Conservation (phyloP, 2,329 filamentous ascomycete species). For the Ascochyta clinopodiicola region DNA sequence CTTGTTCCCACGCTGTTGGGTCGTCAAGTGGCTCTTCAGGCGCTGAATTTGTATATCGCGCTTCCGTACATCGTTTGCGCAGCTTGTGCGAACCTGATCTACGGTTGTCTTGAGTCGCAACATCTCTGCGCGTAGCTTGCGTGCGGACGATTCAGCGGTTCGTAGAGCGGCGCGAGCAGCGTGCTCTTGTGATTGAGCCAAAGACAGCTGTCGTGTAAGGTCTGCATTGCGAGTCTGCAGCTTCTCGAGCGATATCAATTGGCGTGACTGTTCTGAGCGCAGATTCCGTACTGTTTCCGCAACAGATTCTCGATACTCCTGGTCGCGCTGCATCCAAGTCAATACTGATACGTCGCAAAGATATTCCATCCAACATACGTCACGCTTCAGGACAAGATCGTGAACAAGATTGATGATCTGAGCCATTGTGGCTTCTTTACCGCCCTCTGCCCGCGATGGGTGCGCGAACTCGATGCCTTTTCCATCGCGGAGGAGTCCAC, state of each 20-base stretch:
- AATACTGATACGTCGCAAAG: slow-evolving; percentile 7
- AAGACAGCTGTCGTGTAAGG: slow-evolving; percentile 62
- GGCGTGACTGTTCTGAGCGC: slow-evolving; percentile 76
- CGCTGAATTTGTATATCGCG: slow-evolving; percentile 87
- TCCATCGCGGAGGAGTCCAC: slow-evolving; percentile 67
- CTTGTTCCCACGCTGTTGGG: slow-evolving; percentile 61
- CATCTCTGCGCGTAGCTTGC: slow-evolving; percentile 84
- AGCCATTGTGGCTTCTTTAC: slow-evolving; percentile 74
- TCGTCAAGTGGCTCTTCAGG: slow-evolving; percentile 84
- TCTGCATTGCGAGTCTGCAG: slow-evolving; percentile 63
- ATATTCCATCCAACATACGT: slow-evolving; percentile 63
- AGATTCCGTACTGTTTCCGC: slow-evolving; percentile 78
- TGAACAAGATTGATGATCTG: slow-evolving; percentile 92
- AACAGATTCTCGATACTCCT: slow-evolving; percentile 83
- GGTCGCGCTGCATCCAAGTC: slow-evolving; percentile 71
- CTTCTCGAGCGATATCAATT: slow-evolving; percentile 70
- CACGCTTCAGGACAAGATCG: slow-evolving; percentile 86
- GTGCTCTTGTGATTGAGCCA: slow-evolving; percentile 73
- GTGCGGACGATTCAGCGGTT: slow-evolving; percentile 74
- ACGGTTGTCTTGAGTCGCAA: slow-evolving; percentile 78
- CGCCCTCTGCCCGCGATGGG: slow-evolving; percentile 68
- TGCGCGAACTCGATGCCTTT: slow-evolving; percentile 82
- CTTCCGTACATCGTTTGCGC: slow-evolving; percentile 88
- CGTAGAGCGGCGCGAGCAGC: slow-evolving; percentile 72
- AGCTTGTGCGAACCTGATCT: slow-evolving; percentile 82